A percentile compares a stretch with the other conserved stretches of the same genome.
phyloP scores from a whole-genome alignment of 2,329 filamentous ascomycete species.

The Penicillium sp. region DNA sequence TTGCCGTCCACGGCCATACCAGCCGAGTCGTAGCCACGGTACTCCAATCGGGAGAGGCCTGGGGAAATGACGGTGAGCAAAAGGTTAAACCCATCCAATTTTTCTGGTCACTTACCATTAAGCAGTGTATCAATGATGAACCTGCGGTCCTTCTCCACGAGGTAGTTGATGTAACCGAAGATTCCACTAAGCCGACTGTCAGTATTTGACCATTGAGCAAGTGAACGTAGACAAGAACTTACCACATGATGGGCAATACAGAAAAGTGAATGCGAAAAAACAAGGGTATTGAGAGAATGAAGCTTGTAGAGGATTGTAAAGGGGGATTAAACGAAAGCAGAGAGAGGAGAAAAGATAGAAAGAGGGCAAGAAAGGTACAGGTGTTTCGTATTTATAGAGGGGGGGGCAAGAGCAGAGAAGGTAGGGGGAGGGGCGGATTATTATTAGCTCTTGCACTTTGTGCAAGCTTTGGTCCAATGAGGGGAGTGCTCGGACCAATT shows the following conservation, averaged over 20 bases:
- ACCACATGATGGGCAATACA: conserved; percentile 36
- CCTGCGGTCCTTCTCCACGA: conserved; percentile 97
- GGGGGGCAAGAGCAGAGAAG: conserved; percentile 5
- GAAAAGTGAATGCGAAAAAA: not conserved
- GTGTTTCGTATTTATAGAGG: conserved; percentile 26
- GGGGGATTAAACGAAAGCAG: not conserved
- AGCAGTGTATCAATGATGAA: conserved; percentile 94
- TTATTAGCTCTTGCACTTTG: conserved; percentile 17
- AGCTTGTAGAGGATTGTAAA: not conserved
- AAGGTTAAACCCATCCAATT: not conserved
- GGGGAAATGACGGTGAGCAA: conserved; percentile 14
- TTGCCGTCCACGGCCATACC: conserved; percentile 94
- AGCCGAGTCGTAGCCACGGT: conserved; percentile 97
- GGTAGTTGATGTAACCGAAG: conserved; percentile 97
- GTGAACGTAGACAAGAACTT: conserved; percentile 12
- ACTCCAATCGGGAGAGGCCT: conserved; percentile 95
- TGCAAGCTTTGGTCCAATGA: conserved; percentile 9
- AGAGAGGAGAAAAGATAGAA: not conserved
- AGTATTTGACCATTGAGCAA: conserved; percentile 8
- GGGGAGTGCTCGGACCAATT: conserved; percentile 4
- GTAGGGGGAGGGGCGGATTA: conserved; percentile 18
- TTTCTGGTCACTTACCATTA: conserved; percentile 63
- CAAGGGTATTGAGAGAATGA: not conserved
- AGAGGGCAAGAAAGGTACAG: conserved; percentile 3
- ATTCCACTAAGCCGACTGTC: conserved; percentile 34